A percentile compares a stretch with the other conserved stretches of the same genome.
Conservation (phyloP, 1,139 yeast genomes). For the Taphrina confusa region DNA sequence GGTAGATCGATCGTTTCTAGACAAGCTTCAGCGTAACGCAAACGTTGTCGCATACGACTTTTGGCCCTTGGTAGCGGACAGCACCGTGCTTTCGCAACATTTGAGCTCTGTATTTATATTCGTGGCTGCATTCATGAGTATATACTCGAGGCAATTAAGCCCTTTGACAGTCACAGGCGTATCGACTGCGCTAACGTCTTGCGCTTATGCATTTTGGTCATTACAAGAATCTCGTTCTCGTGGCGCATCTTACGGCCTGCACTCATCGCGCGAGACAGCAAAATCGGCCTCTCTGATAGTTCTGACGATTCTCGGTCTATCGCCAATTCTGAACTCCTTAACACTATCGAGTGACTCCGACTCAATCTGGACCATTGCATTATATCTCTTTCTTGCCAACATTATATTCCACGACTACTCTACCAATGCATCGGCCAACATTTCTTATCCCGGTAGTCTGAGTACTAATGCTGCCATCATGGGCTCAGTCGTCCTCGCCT, state of each 20-base stretch:
- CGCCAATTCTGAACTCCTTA: constrained; percentile 86
- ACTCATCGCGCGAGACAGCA: constrained; percentile 45
- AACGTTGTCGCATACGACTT: constrained; percentile 71
- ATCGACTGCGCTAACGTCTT: constrained; percentile 47
- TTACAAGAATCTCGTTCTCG: constrained; percentile 32
- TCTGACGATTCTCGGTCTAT: constrained; percentile 69
- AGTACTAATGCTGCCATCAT: constrained; percentile 82
- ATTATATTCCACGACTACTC: constrained; percentile 67
- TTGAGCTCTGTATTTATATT: constrained; percentile 63
- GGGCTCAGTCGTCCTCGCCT: constrained; percentile 86
- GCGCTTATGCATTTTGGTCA: constrained; percentile 49
- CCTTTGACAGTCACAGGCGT: constrained; percentile 46
- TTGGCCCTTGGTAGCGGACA: constrained; percentile 64
- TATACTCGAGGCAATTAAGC: constrained; percentile 45
- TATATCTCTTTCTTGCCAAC: constrained; percentile 71
- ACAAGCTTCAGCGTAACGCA: constrained; percentile 70
- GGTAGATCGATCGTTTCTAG: constrained; percentile 75
- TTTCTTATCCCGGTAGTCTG: constrained; percentile 56
- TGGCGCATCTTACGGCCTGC: constrained; percentile 37
- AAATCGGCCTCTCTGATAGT: constrained; percentile 71
- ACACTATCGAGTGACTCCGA: constrained; percentile 89
- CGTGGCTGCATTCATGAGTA: constrained; percentile 61
- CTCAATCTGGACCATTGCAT: constrained; percentile 90
- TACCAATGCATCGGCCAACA: constrained; percentile 29
- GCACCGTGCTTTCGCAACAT: constrained; percentile 67